phyloP scores from a whole-genome alignment of 176 grass and related monocot genomes.

The Rhynchospora breviuscula region DNA sequence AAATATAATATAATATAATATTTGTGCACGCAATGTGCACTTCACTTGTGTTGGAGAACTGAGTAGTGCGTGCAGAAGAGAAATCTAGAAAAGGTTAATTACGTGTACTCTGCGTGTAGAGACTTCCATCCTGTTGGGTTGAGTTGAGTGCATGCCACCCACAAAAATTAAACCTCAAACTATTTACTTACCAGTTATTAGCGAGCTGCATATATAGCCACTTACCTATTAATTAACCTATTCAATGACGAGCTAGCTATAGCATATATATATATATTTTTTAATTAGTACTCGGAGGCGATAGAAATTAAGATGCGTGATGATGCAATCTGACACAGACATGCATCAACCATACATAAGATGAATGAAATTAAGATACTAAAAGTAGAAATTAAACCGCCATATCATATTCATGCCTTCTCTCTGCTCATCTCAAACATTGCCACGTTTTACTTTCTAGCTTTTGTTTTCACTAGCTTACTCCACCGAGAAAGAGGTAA shows the following conservation, averaged over 20 bases:
- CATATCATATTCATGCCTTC: not conserved
- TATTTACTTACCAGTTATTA: too few relatives aligned
- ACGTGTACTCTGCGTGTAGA: not conserved
- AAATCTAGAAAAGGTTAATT: not conserved
- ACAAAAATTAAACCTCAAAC: not conserved
- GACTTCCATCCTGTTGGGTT: not conserved
- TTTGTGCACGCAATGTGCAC: not conserved
- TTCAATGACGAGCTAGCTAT: too few relatives aligned
- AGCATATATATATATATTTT: too few relatives aligned
- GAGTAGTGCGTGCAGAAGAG: not conserved
- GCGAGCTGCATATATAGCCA: too few relatives aligned
- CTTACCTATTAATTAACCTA: too few relatives aligned
- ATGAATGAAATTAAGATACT: not conserved
- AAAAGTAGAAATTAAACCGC: not conserved
- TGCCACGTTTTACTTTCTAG: too few relatives aligned
- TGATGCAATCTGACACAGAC: not conserved
- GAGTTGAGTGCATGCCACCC: not conserved
- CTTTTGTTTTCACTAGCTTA: too few relatives aligned
- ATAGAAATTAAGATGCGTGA: not conserved
- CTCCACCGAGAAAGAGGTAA: too few relatives aligned
- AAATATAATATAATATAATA: not conserved
- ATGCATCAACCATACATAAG: not conserved
- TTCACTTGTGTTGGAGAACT: not conserved
- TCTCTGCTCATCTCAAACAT: too few relatives aligned
- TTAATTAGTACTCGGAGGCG: not conserved